Evolutionary conservation across 192 early-diverging fungal genomes (phyloP).

Genomic region (Entomortierella lignicola): DNA sequence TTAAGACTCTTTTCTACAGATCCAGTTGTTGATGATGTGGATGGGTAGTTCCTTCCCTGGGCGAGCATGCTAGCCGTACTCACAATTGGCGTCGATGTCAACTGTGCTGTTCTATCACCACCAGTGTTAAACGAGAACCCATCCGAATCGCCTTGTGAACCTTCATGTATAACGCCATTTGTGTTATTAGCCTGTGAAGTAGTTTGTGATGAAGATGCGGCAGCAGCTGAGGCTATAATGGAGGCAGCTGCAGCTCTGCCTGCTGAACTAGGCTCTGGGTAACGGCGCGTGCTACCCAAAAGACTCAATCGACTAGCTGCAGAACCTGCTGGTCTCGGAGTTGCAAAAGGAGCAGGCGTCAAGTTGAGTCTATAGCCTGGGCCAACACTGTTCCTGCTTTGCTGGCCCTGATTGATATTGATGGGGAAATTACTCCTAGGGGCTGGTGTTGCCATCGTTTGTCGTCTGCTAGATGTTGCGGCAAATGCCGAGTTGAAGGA

Average conservation of each 20-base stretch:
- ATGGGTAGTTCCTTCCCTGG: neutral
- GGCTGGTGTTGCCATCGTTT: slow-evolving; percentile 29
- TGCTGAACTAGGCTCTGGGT: slow-evolving; percentile 13
- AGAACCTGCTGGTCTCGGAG: neutral
- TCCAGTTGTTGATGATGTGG: neutral
- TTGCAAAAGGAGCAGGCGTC: slow-evolving; percentile 9
- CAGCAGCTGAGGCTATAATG: slow-evolving; percentile 4
- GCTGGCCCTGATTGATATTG: neutral
- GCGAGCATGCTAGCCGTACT: slow-evolving; percentile 10
- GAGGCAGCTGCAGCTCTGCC: slow-evolving; percentile 18
- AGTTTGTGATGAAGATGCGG: neutral
- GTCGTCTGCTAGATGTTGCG: slow-evolving; percentile 30
- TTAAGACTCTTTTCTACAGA: neutral
- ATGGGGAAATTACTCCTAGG: neutral
- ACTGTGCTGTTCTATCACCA: neutral
- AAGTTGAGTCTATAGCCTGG: neutral
- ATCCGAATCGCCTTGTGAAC: neutral
- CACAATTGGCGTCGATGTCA: slow-evolving; percentile 4
- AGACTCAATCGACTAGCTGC: slow-evolving; percentile 18
- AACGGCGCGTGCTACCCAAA: slow-evolving; percentile 5
- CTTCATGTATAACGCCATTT: neutral
- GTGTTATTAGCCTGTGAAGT: neutral
- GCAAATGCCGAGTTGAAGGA: slow-evolving; percentile 43
- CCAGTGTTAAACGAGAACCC: neutral
- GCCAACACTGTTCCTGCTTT: slow-evolving; percentile 25